Conservation (phyloP, 2,329 filamentous ascomycete species). For the Mollisiaceae sp. region DNA sequence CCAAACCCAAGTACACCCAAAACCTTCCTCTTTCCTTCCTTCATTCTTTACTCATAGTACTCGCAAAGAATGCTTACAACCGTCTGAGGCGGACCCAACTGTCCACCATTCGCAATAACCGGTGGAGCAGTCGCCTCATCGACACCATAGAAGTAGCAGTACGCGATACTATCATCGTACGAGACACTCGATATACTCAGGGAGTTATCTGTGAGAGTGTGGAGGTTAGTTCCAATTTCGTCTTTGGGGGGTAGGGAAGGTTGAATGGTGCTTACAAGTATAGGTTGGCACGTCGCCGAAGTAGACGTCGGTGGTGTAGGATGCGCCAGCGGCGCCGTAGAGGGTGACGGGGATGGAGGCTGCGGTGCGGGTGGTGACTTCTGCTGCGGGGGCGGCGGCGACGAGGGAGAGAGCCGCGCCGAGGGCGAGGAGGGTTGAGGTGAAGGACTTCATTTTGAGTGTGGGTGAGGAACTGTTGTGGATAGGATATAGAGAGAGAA, state of each 20-base stretch:
- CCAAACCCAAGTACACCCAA: background rate
- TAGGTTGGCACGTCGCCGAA: background rate
- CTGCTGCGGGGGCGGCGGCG: background rate
- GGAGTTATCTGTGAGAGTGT: slow-evolving; percentile 3
- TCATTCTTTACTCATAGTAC: background rate
- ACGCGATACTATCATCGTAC: background rate
- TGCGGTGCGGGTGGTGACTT: background rate
- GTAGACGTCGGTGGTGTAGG: slow-evolving; percentile 9
- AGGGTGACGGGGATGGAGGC: background rate
- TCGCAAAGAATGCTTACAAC: slow-evolving; percentile 9
- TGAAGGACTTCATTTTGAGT: slow-evolving; percentile 5
- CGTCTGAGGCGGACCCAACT: slow-evolving; percentile 11
- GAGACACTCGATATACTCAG: slow-evolving; percentile 8
- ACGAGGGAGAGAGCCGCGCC: slow-evolving; percentile 2
- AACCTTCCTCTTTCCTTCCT: background rate
- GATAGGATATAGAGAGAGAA: background rate
- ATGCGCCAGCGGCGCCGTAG: slow-evolving; percentile 1
- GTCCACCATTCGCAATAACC: slow-evolving; percentile 4
- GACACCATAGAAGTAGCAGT: slow-evolving; percentile 4
- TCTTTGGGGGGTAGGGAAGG: too few species aligned
- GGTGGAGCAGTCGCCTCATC: slow-evolving; percentile 10
- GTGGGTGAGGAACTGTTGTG: background rate
- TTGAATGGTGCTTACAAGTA: background rate
- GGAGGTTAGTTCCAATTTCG: background rate
- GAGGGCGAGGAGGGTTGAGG: slow-evolving; percentile 7